Base-by-base conservation (phyloP, 2,329 filamentous ascomycete species). In the Fusarium sp. region DNA sequence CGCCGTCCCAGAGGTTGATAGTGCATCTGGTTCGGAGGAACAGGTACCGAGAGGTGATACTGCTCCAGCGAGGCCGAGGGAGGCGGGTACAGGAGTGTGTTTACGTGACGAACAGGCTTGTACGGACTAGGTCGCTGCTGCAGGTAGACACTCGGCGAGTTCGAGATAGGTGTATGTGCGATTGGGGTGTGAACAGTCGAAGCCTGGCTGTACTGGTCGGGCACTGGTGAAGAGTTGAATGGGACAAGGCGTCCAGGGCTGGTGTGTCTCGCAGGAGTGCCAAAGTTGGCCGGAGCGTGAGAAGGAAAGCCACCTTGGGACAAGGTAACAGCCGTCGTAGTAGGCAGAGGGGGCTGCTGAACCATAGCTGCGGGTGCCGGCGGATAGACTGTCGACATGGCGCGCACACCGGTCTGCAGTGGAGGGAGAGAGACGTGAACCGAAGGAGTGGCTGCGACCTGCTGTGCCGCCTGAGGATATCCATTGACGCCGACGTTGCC, bases 61-160 rank as follows among this genome's bases (percentile, higher is more conserved):
- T 93, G 89, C 73, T 96, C 92, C 72, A 97, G 89, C 9, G 94
- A 94, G 10, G 91, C 88, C 27, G 94, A 93, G 0, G 95, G 94
- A 8, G 95, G 94, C 35, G 95, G 95, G 68, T 97, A 95, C 33
- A 98, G 87, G n/a, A 98, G 89, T 1, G 95, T 97, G 76, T 97
- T 95, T 68, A 98, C 94, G 70, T 94, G 90, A 63, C 95, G 93
- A 42, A 98, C 93, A 1, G 96, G 96, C 73, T 95, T 94, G 83
- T 98, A 98, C 4, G 97, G 97, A 65, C 96, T 98, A 73, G 94
- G 92, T 66, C 97, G 91, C 81, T 98, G 94, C 79, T 94, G 93
- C 40, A 98, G 87, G 83, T 97, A 97, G 79, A 94, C 91, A 13
- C 94, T 95, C 1, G 96, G 96, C 35, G 97, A 98, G 73, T 97